Percentiles rank a stretch among this genome's conserved stretches.
Evolutionary conservation across 495 filamentous ascomycete species (phyloP).

Genomic region (Neurospora terricola): DNA sequence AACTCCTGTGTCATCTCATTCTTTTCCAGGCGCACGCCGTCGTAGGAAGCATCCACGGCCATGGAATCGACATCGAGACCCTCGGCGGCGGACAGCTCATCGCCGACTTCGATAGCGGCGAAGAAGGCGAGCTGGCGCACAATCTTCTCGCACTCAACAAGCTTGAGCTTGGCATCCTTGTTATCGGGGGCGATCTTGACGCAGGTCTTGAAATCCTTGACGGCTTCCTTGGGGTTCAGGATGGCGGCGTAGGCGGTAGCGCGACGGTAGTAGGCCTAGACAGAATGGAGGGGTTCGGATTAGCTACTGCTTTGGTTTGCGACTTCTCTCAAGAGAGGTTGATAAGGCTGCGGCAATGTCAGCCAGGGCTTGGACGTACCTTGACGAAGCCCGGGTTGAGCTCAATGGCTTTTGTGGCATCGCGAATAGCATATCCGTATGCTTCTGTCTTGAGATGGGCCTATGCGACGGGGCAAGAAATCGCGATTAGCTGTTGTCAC

Average conservation of each 20-base stretch:
- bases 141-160: conserved; percentile 86
- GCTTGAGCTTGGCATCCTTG: conserved; percentile 81
- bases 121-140: conserved; percentile 84
- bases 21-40: conserved; percentile 66
- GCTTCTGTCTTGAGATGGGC: conserved; percentile 92
- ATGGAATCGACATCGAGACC: conserved; percentile 83
- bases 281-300: neutral
- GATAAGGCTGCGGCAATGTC: neutral
- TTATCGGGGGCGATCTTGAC: conserved; percentile 78
- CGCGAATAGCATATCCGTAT: conserved; percentile 82
- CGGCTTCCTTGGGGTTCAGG: conserved; percentile 71
- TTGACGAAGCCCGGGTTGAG: conserved; percentile 81
- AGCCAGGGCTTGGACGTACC: conserved; percentile 33
- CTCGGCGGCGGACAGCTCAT: conserved; percentile 83
- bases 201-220: conserved; percentile 87
- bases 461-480: conserved; percentile 30
- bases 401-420: conserved; percentile 91
- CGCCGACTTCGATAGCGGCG: conserved; percentile 86
- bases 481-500: conserved; percentile 37
- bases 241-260: conserved; percentile 87
- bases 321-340: neutral
- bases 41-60: conserved; percentile 70
- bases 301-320: neutral
- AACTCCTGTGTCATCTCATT: conserved; percentile 88
- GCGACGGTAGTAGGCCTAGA: conserved; percentile 86